Percentiles rank a stretch among this genome's conserved stretches.
Conservation (phyloP, 169 alveolate genomes). For the Eimeria brunetti region DNA sequence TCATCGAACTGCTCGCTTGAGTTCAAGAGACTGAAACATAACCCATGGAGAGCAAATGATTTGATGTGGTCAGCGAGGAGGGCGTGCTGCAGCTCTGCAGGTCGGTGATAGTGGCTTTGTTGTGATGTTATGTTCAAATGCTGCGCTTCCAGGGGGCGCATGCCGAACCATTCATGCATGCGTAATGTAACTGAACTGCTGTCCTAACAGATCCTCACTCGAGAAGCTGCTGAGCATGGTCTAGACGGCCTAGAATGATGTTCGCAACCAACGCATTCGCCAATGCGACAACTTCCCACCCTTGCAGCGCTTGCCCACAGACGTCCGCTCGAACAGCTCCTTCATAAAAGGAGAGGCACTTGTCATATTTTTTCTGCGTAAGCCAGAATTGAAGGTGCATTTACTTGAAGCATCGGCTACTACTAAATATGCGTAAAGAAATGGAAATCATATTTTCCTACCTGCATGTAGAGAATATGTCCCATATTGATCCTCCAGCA, state of each 20-base stretch:
- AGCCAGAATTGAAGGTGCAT: not conserved
- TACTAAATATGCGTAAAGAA: not conserved
- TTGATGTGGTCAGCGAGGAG: no score
- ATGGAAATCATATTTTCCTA: not conserved
- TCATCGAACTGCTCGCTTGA: not conserved
- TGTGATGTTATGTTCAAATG: not conserved
- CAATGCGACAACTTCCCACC: slow-evolving; percentile 56
- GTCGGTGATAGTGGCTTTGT: not conserved
- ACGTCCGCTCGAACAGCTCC: not conserved
- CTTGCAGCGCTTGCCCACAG: not conserved
- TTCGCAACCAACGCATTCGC: slow-evolving; percentile 61
- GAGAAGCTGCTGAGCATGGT: slow-evolving; percentile 47
- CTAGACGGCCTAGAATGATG: slow-evolving; percentile 35
- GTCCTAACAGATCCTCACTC: not conserved
- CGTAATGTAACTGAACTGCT: not conserved
- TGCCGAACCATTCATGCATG: not conserved
- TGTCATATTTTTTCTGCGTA: slow-evolving; percentile 31
- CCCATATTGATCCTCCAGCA: slow-evolving; percentile 68
- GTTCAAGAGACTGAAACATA: slow-evolving; percentile 17
- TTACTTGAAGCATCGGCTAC: not conserved
- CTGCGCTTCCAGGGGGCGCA: not conserved
- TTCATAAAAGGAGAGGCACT: slow-evolving; percentile 33
- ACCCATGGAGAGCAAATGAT: not conserved
- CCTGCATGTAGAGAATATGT: slow-evolving; percentile 76
- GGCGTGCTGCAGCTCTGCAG: not conserved